These are phyloP conservation scores for Kwoniella sp. DNA, from an alignment of 768 basidiomycete genomes.

Conservation along the genomic window DNA sequence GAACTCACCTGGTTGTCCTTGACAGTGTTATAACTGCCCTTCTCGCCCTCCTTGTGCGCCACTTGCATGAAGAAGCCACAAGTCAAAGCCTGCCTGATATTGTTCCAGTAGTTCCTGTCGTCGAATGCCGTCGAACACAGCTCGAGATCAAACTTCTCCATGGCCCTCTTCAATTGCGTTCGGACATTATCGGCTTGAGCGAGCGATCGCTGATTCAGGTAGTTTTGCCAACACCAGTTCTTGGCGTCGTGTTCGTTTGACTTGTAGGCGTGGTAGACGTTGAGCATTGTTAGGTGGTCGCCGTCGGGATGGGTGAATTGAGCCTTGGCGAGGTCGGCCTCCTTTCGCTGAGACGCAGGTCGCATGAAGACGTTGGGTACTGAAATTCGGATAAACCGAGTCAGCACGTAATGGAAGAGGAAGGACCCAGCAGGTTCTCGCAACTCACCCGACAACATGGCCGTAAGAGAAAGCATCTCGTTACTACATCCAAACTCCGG, in stretches of 20 bases:
- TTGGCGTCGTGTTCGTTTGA: slow-evolving; percentile 70
- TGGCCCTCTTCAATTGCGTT: slow-evolving; percentile 78
- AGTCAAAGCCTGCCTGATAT: slow-evolving; percentile 79
- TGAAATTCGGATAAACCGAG: slow-evolving; percentile 43
- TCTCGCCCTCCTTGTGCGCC: slow-evolving; percentile 91
- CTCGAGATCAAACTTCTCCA: slow-evolving; percentile 87
- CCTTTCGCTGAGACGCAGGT: slow-evolving; percentile 80
- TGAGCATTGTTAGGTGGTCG: slow-evolving; percentile 92
- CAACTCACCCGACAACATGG: slow-evolving; percentile 76
- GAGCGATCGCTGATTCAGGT: slow-evolving; percentile 77
- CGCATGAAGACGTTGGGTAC: slow-evolving; percentile 95
- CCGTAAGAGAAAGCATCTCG: slow-evolving; percentile 89
- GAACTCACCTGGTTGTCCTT: slow-evolving; percentile 84
- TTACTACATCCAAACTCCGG: slow-evolving; percentile 96
- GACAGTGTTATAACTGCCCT: slow-evolving; percentile 79
- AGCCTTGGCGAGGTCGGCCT: slow-evolving; percentile 91
- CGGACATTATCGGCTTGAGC: slow-evolving; percentile 92
- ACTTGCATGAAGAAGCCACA: slow-evolving; percentile 99
- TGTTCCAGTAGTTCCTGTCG: slow-evolving; percentile 69
- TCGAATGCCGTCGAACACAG: slow-evolving; percentile 67
- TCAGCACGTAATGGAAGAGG: no score
- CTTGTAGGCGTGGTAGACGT: slow-evolving; percentile 91
- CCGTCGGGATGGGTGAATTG: slow-evolving; percentile 86
- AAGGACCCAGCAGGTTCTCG: slow-evolving; percentile 58
- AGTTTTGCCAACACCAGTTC: slow-evolving; percentile 90